Conservation (phyloP, 805 yeast genomes). For the Torulaspora maleeae region DNA sequence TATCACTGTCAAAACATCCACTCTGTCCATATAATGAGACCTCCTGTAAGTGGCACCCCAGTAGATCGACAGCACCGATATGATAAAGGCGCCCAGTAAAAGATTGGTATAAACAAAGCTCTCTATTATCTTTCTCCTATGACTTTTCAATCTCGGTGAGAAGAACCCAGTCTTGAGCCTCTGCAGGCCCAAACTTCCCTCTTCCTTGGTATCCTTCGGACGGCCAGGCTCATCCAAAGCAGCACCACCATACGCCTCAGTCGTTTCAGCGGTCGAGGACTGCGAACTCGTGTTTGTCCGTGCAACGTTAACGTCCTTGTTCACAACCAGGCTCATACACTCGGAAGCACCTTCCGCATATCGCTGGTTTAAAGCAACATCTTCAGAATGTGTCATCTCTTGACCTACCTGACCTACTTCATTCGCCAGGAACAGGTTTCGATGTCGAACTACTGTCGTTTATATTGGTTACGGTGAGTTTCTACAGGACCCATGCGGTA, state of each 20-base stretch:
- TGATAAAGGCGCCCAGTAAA: constrained; percentile 22
- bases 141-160: constrained; percentile 16
- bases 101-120: constrained; percentile 17
- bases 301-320: neutral
- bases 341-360: constrained; percentile 5
- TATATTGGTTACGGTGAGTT: too few species aligned
- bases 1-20: constrained; percentile 34
- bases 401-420: too few species aligned
- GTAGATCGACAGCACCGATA: constrained; percentile 30
- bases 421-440: too few species aligned
- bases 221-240: neutral
- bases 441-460: too few species aligned
- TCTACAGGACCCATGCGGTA: too few species aligned
- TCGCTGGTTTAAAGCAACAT: neutral
- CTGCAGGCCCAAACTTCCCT: constrained; percentile 2
- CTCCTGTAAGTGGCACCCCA: constrained; percentile 39
- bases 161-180: constrained; percentile 16
- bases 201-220: neutral
- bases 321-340: constrained; percentile 1
- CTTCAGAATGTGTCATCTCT: neutral
- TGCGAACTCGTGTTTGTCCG: neutral
- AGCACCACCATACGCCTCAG: neutral
- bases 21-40: constrained; percentile 19
- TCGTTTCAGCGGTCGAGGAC: constrained; percentile 1
- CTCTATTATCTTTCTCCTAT: constrained; percentile 10